Percentiles rank a stretch among this genome's conserved stretches.
These are phyloP conservation scores for Hanseniaspora thailandica DNA, from an alignment of 805 yeast genomes.

Conservation along the genomic window DNA sequence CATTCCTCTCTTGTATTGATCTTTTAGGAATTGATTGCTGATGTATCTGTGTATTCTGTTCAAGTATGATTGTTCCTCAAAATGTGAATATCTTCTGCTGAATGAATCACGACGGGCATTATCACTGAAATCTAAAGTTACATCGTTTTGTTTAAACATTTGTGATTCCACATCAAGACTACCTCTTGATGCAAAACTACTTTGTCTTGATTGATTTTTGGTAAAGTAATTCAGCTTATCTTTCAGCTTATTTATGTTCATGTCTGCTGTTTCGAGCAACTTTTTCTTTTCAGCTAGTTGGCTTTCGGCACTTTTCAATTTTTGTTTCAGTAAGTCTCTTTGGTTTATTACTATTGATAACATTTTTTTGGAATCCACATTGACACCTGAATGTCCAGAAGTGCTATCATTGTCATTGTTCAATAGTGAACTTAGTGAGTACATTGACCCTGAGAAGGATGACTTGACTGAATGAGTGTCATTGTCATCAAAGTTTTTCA, in stretches of 20 bases:
- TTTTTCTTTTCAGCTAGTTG: not conserved
- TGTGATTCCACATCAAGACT: conserved; percentile 7
- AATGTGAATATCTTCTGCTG: conserved; percentile 7
- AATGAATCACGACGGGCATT: not conserved
- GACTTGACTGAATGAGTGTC: conserved; percentile 10
- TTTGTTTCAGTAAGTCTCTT: conserved; percentile 13
- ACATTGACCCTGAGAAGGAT: conserved; percentile 6
- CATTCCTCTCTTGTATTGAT: not conserved
- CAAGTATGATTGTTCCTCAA: not conserved
- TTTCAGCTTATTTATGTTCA: not conserved
- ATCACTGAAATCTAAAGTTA: not conserved
- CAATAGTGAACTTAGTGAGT: conserved; percentile 8
- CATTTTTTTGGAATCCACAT: conserved; percentile 8
- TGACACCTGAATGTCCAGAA: not conserved
- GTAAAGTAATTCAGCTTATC: not conserved
- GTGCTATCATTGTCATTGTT: not conserved
- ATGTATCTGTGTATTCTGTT: not conserved
- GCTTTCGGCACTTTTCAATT: not conserved
- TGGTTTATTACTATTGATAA: conserved; percentile 2
- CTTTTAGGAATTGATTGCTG: not conserved
- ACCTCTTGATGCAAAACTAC: not conserved
- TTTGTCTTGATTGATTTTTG: not conserved
- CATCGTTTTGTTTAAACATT: not conserved
- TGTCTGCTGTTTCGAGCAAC: not conserved
- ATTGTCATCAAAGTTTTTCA: not conserved